Evolutionary conservation across 2,329 filamentous ascomycete genomes (phyloP), one percentile per base, ranked within the genome.

Genomic region (Penicillium sp.): DNA sequence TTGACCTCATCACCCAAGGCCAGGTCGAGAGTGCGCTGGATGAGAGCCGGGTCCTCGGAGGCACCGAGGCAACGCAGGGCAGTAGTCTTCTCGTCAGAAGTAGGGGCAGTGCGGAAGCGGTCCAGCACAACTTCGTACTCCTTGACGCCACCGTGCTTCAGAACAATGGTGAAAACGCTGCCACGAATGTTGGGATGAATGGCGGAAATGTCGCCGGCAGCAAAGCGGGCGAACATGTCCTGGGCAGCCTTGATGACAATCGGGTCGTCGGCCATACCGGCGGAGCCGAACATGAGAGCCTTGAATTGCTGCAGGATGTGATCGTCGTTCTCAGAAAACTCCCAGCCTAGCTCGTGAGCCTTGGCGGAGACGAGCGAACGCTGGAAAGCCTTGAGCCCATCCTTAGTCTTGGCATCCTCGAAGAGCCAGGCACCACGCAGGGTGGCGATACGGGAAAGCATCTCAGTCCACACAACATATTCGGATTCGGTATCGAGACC

Each of bases 301-400:
- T 97, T 97, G 82, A 96, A 95, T 72, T 97, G 92, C 74, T 96
- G 92, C 72, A 92, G 82, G 63, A 97, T 87, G 70, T 97, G 92
- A 48, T 89, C 90, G 66, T 97, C 93, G 3, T 82, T 82, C 25
- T 92, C 89, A 26, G 85, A 88, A 75, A 97, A 96, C 14, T 85
- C 78, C 93, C 93, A 97, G 56, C 93, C 93, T 43, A 95, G 77
- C 69, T 92, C 84, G 72, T 97, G 92, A 0, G 92, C 88, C 74
- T 92, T 93, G 64, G 84, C 80, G 68, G 86, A 87, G 56, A 90
- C 84, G 22, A 97, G 82, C 11, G 90, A 84, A 60, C 87, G 84
- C 71, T 95, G 88, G 81, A 97, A 96, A 14, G 85, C 82, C 77
- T 92, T 90, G 42, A 97, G 81, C 5, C 89, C 90, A 59, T 92